A percentile compares a stretch with the other conserved stretches of the same genome.
phyloP scores from a whole-genome alignment of 768 basidiomycete genomes.

The Suillus weaverae region DNA sequence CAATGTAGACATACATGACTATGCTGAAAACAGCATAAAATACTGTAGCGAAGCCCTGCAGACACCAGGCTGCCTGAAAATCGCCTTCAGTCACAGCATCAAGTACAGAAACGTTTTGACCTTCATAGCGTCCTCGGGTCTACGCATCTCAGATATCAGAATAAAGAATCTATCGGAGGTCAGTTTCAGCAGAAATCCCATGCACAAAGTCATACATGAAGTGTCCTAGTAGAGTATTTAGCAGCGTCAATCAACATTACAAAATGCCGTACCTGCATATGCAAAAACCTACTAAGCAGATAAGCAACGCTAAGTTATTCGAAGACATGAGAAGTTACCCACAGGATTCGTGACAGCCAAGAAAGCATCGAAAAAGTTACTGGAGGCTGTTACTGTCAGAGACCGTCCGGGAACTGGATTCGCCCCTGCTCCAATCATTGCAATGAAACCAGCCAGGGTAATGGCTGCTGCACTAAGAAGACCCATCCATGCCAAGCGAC shows the following conservation, averaged over 20 bases:
- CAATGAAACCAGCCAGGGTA: constrained; percentile 44
- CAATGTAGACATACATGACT: constrained; percentile 47
- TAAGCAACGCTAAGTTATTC: neutral
- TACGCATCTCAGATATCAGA: constrained; percentile 56
- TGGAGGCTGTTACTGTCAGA: constrained; percentile 37
- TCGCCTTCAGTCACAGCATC: neutral
- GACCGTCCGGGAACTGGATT: constrained; percentile 45
- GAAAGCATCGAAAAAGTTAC: constrained; percentile 49
- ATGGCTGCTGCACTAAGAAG: constrained; percentile 44
- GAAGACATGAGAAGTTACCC: constrained; percentile 16
- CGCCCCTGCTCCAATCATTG: constrained; percentile 50
- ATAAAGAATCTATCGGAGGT: constrained; percentile 51
- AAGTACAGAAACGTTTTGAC: constrained; percentile 22
- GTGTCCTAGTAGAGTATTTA: constrained; percentile 36
- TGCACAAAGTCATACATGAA: constrained; percentile 42
- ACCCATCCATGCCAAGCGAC: constrained; percentile 47
- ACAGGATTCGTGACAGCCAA: constrained; percentile 55
- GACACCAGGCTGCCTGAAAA: constrained; percentile 49
- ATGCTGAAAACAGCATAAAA: constrained; percentile 51
- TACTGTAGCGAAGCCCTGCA: constrained; percentile 52
- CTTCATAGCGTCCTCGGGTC: constrained; percentile 56
- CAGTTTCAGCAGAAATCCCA: constrained; percentile 1
- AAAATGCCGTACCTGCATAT: constrained; percentile 42
- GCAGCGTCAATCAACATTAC: neutral
- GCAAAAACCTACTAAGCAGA: constrained; percentile 41